Conservation (phyloP, 257 asterid species). For the Penstemon davidsonii region DNA sequence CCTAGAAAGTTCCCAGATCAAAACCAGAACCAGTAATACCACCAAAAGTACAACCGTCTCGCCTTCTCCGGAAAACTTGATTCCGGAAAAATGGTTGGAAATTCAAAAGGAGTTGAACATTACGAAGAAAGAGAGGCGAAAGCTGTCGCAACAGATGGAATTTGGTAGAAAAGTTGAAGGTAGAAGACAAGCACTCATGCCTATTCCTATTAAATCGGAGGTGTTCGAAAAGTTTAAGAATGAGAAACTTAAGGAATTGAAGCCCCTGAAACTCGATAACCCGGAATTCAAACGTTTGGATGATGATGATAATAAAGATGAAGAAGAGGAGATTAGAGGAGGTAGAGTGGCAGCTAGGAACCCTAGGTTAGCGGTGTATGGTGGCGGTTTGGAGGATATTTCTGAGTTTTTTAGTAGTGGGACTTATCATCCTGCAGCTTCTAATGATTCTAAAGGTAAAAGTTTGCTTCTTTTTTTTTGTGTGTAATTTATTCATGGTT, state of each 20-base stretch:
- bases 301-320: conserved; percentile 23
- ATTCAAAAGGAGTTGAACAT: conserved; percentile 65
- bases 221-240: conserved; percentile 46
- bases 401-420: conserved; percentile 63
- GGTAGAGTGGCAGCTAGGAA: conserved; percentile 75
- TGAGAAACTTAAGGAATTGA: conserved; percentile 65
- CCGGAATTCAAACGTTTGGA: conserved; percentile 38
- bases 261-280: conserved; percentile 69
- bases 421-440: conserved; percentile 47
- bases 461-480: not conserved
- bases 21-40: conserved; percentile 5
- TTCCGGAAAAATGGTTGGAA: conserved; percentile 84
- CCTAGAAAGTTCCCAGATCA: too few relatives aligned
- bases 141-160: conserved; percentile 56
- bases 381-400: conserved; percentile 82
- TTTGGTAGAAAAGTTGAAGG: conserved; percentile 67
- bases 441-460: conserved; percentile 58
- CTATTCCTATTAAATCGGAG: conserved; percentile 57
- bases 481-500: not conserved
- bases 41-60: conserved; percentile 28
- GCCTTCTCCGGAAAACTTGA: conserved; percentile 64
- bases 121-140: conserved; percentile 84
- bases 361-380: conserved; percentile 88
- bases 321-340: conserved; percentile 31
- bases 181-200: conserved; percentile 56